Evolutionary conservation across 2,329 filamentous ascomycete genomes (phyloP).

Genomic region (Colletotrichum caudatum): DNA sequence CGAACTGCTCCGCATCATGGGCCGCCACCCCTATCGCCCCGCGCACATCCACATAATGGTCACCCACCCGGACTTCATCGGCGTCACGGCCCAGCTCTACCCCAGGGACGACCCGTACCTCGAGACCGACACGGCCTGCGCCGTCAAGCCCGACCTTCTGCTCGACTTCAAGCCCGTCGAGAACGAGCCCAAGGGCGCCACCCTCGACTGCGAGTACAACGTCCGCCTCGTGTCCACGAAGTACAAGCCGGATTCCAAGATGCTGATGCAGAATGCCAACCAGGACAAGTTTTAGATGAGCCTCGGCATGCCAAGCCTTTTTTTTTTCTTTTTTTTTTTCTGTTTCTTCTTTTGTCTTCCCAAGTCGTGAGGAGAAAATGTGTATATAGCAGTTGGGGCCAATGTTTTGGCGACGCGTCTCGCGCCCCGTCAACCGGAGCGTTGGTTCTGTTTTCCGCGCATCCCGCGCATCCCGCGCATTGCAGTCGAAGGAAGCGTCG

Average conservation of each 20-base stretch:
- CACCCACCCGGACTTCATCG: slow-evolving; percentile 66
- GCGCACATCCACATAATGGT: slow-evolving; percentile 48
- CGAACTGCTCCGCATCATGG: slow-evolving; percentile 44
- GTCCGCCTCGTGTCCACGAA: slow-evolving; percentile 45
- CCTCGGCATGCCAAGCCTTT: background rate
- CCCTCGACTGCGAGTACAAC: slow-evolving; percentile 50
- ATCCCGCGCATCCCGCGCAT: background rate
- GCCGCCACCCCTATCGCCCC: slow-evolving; percentile 44
- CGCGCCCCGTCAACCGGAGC: slow-evolving; percentile 2
- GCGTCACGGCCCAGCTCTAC: slow-evolving; percentile 77
- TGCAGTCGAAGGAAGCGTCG: background rate
- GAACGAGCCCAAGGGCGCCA: slow-evolving; percentile 49
- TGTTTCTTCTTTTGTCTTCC: background rate
- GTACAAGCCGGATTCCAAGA: slow-evolving; percentile 44
- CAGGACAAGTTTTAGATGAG: slow-evolving; percentile 41
- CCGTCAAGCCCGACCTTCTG: slow-evolving; percentile 54
- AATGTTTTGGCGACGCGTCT: slow-evolving; percentile 2
- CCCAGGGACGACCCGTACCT: slow-evolving; percentile 69
- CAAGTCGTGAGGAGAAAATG: background rate
- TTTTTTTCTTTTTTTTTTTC: background rate
- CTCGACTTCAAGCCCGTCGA: slow-evolving; percentile 59
- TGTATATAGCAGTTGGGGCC: background rate
- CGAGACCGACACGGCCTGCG: slow-evolving; percentile 52
- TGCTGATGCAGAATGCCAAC: slow-evolving; percentile 43
- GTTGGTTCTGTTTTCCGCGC: background rate